phyloP scores from a whole-genome alignment of 805 yeast species.

The Kodamaea laetipori region DNA sequence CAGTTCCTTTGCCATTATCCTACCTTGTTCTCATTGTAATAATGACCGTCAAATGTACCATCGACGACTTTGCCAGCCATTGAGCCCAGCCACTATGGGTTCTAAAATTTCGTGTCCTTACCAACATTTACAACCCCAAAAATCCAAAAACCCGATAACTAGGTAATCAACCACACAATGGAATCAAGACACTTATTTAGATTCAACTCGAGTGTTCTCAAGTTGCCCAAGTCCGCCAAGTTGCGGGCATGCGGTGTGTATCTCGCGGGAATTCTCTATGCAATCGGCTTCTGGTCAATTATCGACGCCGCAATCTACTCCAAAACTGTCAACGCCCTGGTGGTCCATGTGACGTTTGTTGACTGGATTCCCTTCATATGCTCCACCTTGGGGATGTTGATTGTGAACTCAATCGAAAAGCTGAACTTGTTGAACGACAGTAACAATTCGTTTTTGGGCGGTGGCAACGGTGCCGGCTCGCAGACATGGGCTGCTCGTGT shows the following conservation, averaged over 20 bases:
- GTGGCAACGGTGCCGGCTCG: slow-evolving; percentile 33
- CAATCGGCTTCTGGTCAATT: slow-evolving; percentile 87
- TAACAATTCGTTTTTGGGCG: slow-evolving; percentile 42
- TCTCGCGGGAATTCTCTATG: slow-evolving; percentile 72
- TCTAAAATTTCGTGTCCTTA: background rate
- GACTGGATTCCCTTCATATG: slow-evolving; percentile 96
- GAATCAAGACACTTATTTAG: slow-evolving; percentile 60
- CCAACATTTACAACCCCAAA: slow-evolving; percentile 1
- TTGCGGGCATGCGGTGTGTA: slow-evolving; percentile 76
- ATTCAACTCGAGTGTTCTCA: slow-evolving; percentile 54
- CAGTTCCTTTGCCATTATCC: too few species aligned
- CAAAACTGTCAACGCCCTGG: slow-evolving; percentile 79
- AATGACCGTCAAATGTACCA: too few species aligned
- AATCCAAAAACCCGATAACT: slow-evolving; percentile 1
- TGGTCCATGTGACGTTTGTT: slow-evolving; percentile 83
- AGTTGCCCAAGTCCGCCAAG: slow-evolving; percentile 68
- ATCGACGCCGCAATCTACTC: slow-evolving; percentile 88
- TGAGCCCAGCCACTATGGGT: too few species aligned
- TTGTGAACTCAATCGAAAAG: slow-evolving; percentile 74
- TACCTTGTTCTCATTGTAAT: too few species aligned
- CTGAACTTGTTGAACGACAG: slow-evolving; percentile 52
- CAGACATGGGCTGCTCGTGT: slow-evolving; percentile 94
- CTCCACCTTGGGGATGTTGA: slow-evolving; percentile 85
- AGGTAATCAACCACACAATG: slow-evolving; percentile 21
- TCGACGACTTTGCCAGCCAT: too few species aligned